phyloP scores from a whole-genome alignment of 2,329 filamentous ascomycete genomes.

The Pestalotiopsis sp. region DNA sequence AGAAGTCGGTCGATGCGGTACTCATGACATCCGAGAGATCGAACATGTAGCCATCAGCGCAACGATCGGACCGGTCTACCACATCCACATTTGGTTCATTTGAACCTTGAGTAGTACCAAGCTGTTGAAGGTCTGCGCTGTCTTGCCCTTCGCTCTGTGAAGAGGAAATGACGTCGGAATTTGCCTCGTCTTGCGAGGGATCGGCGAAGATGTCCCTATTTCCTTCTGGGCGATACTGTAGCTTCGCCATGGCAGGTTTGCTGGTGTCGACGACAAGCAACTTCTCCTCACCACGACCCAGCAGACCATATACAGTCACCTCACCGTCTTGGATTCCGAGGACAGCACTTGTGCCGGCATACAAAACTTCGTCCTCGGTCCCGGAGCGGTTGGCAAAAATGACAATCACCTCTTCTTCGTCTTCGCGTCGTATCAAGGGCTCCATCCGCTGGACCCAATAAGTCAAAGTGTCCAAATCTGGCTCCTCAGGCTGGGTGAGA shows the following conservation, averaged over 20 bases:
- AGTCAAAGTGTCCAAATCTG: constrained; percentile 72
- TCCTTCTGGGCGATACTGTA: constrained; percentile 40
- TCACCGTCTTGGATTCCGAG: constrained; percentile 67
- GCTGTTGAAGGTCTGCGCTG: background rate
- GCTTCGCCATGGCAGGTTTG: constrained; percentile 44
- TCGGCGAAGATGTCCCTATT: background rate
- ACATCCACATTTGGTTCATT: background rate
- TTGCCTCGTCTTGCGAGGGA: too few species aligned
- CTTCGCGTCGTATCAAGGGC: constrained; percentile 59
- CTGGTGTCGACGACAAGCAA: constrained; percentile 70
- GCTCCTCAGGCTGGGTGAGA: constrained; percentile 54
- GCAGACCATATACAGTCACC: constrained; percentile 69
- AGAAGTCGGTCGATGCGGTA: background rate
- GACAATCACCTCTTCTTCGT: constrained; percentile 63
- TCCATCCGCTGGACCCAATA: constrained; percentile 78
- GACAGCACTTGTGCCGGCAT: constrained; percentile 75
- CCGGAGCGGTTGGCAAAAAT: constrained; percentile 74
- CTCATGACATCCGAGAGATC: background rate
- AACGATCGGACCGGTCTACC: background rate
- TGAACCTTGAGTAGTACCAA: background rate
- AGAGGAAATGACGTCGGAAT: background rate
- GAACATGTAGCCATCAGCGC: constrained; percentile 6
- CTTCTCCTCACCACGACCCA: constrained; percentile 72
- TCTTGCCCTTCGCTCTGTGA: background rate
- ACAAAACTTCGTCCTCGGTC: constrained; percentile 65